Percentiles rank a stretch among this genome's conserved stretches.
Conservation (phyloP, 306 rosid species). For the Pterocarpus santalinus region DNA sequence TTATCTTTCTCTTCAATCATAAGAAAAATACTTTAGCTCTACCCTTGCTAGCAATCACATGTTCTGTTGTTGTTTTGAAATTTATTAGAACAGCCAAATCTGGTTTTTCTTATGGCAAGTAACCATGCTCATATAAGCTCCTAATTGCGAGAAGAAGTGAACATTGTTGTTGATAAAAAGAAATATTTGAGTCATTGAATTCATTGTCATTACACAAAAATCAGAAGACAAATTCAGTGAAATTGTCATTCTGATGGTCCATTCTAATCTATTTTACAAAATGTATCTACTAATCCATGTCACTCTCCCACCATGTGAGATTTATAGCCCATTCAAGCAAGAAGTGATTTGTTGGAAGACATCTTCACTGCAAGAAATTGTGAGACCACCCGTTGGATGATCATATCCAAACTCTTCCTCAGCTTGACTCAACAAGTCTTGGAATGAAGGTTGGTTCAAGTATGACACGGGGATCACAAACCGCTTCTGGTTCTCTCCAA, state of each 20-base stretch:
- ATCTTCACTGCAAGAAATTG: conserved; percentile 48
- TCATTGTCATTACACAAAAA: conserved; percentile 16
- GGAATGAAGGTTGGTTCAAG: conserved; percentile 48
- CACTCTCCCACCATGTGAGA: neutral
- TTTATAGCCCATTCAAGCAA: conserved; percentile 33
- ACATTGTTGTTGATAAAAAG: neutral
- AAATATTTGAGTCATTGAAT: neutral
- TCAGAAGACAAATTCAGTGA: neutral
- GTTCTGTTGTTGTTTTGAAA: conserved; percentile 6
- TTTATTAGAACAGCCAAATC: conserved; percentile 1
- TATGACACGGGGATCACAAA: conserved; percentile 51
- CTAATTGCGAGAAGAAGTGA: neutral
- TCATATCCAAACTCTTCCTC: conserved; percentile 55
- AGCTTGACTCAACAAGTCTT: conserved; percentile 42
- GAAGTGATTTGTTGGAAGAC: conserved; percentile 37
- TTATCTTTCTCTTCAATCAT: neutral
- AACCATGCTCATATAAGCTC: neutral
- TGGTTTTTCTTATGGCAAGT: conserved; percentile 9
- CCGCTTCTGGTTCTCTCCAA: conserved; percentile 56
- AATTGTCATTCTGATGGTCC: neutral
- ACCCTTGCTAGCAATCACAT: neutral
- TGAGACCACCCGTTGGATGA: conserved; percentile 54
- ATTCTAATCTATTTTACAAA: conserved; percentile 11
- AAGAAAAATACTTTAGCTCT: neutral
- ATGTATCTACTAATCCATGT: conserved; percentile 34